Evolutionary conservation across 257 asterid genomes (phyloP).

Genomic region (Solanum raphanifolium): DNA sequence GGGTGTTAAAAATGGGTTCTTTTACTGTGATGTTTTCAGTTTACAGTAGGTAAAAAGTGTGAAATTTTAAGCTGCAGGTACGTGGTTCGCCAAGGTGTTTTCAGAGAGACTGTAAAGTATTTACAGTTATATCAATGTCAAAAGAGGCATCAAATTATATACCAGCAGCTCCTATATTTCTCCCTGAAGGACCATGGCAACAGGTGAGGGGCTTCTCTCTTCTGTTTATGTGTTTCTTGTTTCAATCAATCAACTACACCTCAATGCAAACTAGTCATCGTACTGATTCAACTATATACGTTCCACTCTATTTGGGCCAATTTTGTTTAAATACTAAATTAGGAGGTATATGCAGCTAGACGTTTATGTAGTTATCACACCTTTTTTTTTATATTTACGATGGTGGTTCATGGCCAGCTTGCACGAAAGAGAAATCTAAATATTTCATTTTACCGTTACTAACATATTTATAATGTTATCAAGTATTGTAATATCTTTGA

Average conservation of each 20-base stretch:
- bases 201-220: constrained; percentile 30
- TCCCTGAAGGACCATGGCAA: constrained; percentile 88
- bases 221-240: background rate
- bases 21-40: background rate
- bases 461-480: background rate
- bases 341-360: background rate
- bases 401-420: background rate
- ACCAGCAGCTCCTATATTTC: constrained; percentile 81
- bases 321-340: background rate
- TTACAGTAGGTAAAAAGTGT: background rate
- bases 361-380: background rate
- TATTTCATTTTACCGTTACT: background rate
- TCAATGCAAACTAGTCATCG: background rate
- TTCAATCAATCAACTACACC: background rate
- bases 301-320: background rate
- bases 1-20: background rate
- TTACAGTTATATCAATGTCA: constrained; percentile 31
- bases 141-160: constrained; percentile 49
- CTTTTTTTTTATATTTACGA: background rate
- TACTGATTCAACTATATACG: background rate
- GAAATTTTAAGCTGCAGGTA: constrained; percentile 23
- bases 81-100: constrained; percentile 3
- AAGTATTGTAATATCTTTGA: background rate
- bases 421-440: background rate
- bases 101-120: constrained; percentile 26